These are phyloP conservation scores for Dactylorhiza incarnata DNA, from an alignment of 106 monocot genomes.

Conservation along the genomic window DNA sequence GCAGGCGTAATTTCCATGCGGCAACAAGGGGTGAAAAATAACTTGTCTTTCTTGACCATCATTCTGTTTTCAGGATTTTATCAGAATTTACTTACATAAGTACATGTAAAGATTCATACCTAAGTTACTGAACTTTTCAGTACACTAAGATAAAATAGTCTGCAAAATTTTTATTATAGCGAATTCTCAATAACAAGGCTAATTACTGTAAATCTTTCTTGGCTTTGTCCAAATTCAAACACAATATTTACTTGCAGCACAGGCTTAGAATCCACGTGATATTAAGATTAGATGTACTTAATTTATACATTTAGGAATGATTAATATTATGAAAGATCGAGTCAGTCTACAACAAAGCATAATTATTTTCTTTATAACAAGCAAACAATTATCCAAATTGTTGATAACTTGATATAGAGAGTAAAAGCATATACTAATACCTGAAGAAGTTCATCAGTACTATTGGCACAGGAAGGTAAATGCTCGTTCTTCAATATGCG, in stretches of 20 bases:
- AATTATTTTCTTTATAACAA: neutral
- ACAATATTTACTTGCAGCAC: neutral
- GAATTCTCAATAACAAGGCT: neutral
- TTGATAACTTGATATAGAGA: too few relatives aligned
- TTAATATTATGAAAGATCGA: neutral
- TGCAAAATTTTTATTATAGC: neutral
- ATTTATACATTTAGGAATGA: neutral
- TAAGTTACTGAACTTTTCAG: neutral
- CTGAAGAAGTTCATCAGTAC: slow-evolving; percentile 85
- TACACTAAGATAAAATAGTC: neutral
- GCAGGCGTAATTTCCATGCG: neutral
- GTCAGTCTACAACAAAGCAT: neutral
- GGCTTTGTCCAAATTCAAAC: neutral
- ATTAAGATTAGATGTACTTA: neutral
- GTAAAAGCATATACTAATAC: slow-evolving; percentile 22
- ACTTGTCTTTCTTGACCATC: neutral
- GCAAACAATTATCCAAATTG: neutral
- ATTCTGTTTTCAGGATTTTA: neutral
- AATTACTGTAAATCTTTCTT: neutral
- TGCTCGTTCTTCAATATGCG: slow-evolving; percentile 63
- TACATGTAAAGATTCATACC: neutral
- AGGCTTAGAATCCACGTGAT: neutral
- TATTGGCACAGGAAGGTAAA: slow-evolving; percentile 66
- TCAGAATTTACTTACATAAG: neutral
- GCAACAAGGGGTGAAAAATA: neutral